Conservation (phyloP, 108 stramenopile species). For the Heterococcus sp. region DNA sequence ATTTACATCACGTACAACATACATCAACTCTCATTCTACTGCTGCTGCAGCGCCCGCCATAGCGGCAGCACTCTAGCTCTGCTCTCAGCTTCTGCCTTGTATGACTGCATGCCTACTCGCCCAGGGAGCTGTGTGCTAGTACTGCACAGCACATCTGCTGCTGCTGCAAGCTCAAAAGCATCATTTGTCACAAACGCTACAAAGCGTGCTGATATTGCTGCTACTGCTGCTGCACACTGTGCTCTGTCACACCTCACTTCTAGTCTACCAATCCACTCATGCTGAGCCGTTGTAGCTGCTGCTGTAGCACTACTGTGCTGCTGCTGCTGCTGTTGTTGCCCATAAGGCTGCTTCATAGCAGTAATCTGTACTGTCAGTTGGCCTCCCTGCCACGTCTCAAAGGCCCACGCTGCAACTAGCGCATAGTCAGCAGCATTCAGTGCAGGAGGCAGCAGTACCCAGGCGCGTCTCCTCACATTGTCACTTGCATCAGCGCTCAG, state of each 20-base stretch:
- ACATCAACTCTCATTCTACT: too few species aligned
- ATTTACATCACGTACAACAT: too few species aligned
- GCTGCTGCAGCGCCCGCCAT: too few species aligned
- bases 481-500: neutral
- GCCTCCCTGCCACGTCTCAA: conserved; percentile 23
- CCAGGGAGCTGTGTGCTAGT: neutral
- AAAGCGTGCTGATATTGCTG: neutral
- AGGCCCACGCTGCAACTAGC: conserved; percentile 16
- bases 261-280: conserved; percentile 26
- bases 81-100: too few species aligned
- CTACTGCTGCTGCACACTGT: conserved; percentile 4
- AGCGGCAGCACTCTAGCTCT: too few species aligned
- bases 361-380: conserved; percentile 17
- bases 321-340: conserved; percentile 6
- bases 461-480: neutral
- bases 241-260: conserved; percentile 23
- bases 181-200: conserved; percentile 16
- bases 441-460: neutral
- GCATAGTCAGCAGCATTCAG: neutral
- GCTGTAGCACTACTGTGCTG: neutral
- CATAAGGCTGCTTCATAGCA: conserved; percentile 33
- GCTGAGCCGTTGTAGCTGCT: neutral
- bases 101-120: neutral
- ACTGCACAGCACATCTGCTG: neutral
- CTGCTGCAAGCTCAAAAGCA: neutral